Evolutionary conservation across 352 stramenopile genomes (phyloP).

Genomic region (Globisporangium uncinulatum): DNA sequence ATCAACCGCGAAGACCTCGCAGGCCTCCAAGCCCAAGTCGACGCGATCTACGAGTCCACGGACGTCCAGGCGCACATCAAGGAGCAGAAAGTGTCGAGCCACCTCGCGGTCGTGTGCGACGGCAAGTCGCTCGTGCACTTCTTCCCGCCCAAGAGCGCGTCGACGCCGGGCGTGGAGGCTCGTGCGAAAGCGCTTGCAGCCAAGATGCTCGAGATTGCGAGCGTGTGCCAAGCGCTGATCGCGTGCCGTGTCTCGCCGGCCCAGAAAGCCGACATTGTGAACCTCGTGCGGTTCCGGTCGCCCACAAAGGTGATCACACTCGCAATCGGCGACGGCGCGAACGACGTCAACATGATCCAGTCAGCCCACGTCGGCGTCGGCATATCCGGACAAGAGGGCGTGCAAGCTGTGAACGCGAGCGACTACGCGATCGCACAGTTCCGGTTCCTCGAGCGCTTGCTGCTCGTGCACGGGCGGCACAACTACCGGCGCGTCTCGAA

Average conservation of each 20-base stretch:
- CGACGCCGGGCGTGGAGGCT: slow-evolving; percentile 20
- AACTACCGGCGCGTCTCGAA: slow-evolving; percentile 96
- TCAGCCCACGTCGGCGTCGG: slow-evolving; percentile 91
- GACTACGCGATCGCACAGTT: slow-evolving; percentile 94
- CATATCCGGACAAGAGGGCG: slow-evolving; percentile 88
- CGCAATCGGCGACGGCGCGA: slow-evolving; percentile 92
- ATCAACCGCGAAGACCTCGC: slow-evolving; percentile 46
- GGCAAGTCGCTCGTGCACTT: slow-evolving; percentile 70
- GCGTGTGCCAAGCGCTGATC: slow-evolving; percentile 63
- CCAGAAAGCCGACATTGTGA: slow-evolving; percentile 81
- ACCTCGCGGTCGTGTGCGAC: slow-evolving; percentile 58
- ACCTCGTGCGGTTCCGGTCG: slow-evolving; percentile 53
- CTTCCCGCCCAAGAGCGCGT: slow-evolving; percentile 48
- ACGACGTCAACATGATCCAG: slow-evolving; percentile 96
- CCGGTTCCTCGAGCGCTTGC: slow-evolving; percentile 89
- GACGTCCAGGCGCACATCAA: slow-evolving; percentile 46
- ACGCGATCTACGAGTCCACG: slow-evolving; percentile 35
- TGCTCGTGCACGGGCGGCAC: slow-evolving; percentile 96
- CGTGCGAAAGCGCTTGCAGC: slow-evolving; percentile 36
- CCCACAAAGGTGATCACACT: slow-evolving; percentile 73
- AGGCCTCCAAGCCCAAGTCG: slow-evolving; percentile 41
- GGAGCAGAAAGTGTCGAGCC: slow-evolving; percentile 32
- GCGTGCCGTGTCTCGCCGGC: slow-evolving; percentile 77
- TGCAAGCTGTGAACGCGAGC: slow-evolving; percentile 89
- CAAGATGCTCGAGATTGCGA: slow-evolving; percentile 58